These are phyloP conservation scores for Calonectria crousiana DNA, from an alignment of 2,329 filamentous ascomycete genomes.

Conservation along the genomic window DNA sequence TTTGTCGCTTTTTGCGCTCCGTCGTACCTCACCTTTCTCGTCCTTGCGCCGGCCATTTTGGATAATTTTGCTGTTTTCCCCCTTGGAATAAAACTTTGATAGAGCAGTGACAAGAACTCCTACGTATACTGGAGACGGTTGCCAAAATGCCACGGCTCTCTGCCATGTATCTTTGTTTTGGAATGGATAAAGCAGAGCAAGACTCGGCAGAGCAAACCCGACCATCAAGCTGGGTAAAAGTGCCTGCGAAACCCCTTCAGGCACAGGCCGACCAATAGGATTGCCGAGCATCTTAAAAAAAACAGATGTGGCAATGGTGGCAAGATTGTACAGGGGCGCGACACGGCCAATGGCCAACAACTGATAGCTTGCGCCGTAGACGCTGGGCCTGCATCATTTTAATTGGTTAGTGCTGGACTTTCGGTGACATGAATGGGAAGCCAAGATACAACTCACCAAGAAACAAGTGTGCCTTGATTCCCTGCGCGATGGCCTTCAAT, in stretches of 20 bases:
- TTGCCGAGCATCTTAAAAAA: neutral
- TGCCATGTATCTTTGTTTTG: neutral
- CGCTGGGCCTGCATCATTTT: neutral
- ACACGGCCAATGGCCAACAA: neutral
- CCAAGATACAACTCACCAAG: neutral
- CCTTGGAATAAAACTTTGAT: neutral
- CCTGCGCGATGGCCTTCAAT: neutral
- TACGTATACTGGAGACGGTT: neutral
- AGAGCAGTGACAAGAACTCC: neutral
- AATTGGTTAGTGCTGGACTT: neutral
- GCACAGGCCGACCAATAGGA: neutral
- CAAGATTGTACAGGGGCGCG: neutral
- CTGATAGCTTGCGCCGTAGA: neutral
- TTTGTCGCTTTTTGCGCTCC: neutral
- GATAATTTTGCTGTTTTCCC: too few species aligned
- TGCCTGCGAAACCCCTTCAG: neutral
- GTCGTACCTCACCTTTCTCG: neutral
- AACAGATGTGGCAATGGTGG: neutral
- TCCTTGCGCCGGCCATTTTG: neutral
- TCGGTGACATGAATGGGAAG: neutral
- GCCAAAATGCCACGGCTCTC: neutral
- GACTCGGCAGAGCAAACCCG: neutral
- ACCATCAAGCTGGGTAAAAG: neutral
- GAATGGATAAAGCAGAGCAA: neutral
- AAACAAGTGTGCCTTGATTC: neutral